Base-by-base conservation (phyloP, 106 monocot genomes). In the Hemerocallis citrina region DNA sequence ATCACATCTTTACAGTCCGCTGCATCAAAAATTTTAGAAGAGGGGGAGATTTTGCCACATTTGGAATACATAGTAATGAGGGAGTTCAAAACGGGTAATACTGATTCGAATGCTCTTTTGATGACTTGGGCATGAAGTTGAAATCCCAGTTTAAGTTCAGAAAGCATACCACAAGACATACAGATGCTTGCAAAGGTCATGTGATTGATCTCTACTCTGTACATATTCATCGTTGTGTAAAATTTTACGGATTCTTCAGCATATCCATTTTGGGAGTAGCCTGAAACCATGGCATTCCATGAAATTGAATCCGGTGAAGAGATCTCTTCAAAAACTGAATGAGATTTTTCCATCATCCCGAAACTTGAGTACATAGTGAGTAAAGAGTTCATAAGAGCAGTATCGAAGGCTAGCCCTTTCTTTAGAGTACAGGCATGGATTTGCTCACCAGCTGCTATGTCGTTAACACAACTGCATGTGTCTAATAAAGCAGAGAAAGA, bases 221-320 rank as follows among this genome's bases (percentile, higher is more conserved):
- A 55, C 28, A 30, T 36, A 21, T 58, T 63, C 78, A 72, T 78
- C 28, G 2, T 42, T 61, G 2, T 40, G 23, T 49, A 63, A 49
- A 57, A 46, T 31, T 63, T 47, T 6, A 72, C 37, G 25, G 68
- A 72, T 57, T 78, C 67, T 42, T 62, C 55, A 24, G 78, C 68
- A 63, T 57, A 72, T 28, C 63, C 67, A 72, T 78, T 78, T 27
- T 72, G 67, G 1, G 72, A 68, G 38, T 67, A 72, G 25, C 72
- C 72, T 49, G 78, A 62, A 68, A 78, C 62, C 62, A 78, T 55
- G 14, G 68, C 78, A 63, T 72, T 78, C 72, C 72, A 78, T 49
- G 72, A 72, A 12, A 72, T 43, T 25, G 55, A 63, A 72, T 78
- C 72, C 32, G 72, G 68, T 13, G 30, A 72, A 50, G 72, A 42